Base-by-base conservation (phyloP, 139 green algal genomes). In the Pseudopediastrum boryanum region DNA sequence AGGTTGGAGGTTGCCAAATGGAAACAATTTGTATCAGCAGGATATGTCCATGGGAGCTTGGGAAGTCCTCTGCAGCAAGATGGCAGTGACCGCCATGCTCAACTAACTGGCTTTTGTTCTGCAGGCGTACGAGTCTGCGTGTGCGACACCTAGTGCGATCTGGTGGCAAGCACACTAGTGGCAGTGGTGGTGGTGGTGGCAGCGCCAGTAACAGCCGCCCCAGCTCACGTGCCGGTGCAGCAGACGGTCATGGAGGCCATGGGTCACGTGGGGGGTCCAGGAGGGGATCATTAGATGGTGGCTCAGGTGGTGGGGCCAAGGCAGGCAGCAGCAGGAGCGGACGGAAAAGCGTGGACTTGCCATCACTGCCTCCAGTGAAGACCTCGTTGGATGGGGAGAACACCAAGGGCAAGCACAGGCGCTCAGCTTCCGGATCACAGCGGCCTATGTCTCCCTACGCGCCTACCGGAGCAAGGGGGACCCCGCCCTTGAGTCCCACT, bases 61-160 rank as follows among this genome's bases (percentile, higher is more conserved):
- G 31, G 13, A 43, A 7, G 43, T 27, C 42, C 38, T 16, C 48
- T 19, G 48, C 48, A 19, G 48, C 16, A 16, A 19, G 48, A 58
- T 16, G 16, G 48, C 48, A 27, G 16, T 27, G 48, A 16, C 19
- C 48, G 16, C 48, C 16, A 16, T 19, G 48, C 16, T 19, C 48
- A 19, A n/a, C n/a, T n/a, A n/a, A n/a, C n/a, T 19, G 48, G 16
- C 48, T 19, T 19, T 19, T 58, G 48, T 19, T 19, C 48, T 19
- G 48, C 58, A 80, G 73, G 73, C 73, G 74, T 10, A 81, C 74
- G 4, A 81, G 74, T 48, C 33, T 81, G 62, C 74, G 74, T 31
- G 74, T 81, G 44, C 74, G 74, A 7, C 74, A 73, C 44, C 74
- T 81, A 33, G n/a, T 64, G 74, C 29, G 62, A 71, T 19, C 2